These are phyloP conservation scores for Ceratonia siliqua DNA, from an alignment of 306 rosid species.

Conservation along the genomic window DNA sequence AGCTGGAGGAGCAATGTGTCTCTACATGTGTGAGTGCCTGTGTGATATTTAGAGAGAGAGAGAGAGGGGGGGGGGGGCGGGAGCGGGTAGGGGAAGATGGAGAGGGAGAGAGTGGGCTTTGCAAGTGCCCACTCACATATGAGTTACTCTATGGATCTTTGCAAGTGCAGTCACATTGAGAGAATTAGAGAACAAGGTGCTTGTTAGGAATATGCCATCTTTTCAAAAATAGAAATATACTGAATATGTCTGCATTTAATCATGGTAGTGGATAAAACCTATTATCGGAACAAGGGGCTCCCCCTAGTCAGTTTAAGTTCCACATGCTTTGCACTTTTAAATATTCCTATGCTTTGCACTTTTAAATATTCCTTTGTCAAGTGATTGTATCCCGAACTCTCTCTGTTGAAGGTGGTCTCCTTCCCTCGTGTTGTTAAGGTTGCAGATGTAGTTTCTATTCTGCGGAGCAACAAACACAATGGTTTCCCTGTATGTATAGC, in stretches of 20 bases:
- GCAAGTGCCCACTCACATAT: neutral
- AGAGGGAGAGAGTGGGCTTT: slow-evolving; percentile 11
- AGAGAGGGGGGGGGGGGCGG: too few relatives aligned
- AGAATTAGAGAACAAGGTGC: neutral
- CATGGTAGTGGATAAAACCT: neutral
- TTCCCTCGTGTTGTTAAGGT: slow-evolving; percentile 92
- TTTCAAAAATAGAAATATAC: neutral
- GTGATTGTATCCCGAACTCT: slow-evolving; percentile 33
- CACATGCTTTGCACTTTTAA: slow-evolving; percentile 17
- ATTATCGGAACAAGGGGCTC: neutral
- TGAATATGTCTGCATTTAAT: neutral
- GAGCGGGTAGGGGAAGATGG: too few relatives aligned
- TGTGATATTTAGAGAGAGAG: too few relatives aligned
- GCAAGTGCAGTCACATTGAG: neutral
- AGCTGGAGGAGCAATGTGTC: too few relatives aligned
- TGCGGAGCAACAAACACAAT: slow-evolving; percentile 81
- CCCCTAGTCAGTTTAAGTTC: neutral
- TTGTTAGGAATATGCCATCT: neutral
- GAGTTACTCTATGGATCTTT: neutral
- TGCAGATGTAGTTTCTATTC: slow-evolving; percentile 81
- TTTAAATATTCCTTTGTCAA: slow-evolving; percentile 25
- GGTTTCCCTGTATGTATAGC: slow-evolving; percentile 92
- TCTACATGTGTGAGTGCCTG: too few relatives aligned
- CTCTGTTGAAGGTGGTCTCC: slow-evolving; percentile 71
- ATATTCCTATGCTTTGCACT: slow-evolving; percentile 26